A percentile compares a stretch with the other conserved stretches of the same genome.
Conservation (phyloP, 2,329 filamentous ascomycete genomes). For the Dactylellina drechsleri region DNA sequence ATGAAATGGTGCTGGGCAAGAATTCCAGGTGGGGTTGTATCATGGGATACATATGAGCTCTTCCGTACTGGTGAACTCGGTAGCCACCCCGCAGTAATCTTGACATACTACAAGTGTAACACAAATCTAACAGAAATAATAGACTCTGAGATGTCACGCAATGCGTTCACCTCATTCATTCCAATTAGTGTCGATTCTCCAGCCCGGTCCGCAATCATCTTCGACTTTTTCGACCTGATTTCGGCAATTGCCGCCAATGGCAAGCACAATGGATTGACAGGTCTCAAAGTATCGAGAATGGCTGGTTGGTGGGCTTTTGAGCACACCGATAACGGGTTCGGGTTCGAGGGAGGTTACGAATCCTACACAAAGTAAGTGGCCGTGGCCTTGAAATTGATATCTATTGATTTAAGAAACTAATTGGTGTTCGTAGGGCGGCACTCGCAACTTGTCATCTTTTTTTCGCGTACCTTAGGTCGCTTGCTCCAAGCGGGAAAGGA, state of each 20-base stretch:
- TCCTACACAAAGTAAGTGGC: slow-evolving; percentile 78
- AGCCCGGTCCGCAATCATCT: slow-evolving; percentile 85
- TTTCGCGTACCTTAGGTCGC: slow-evolving; percentile 92
- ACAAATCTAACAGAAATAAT: slow-evolving; percentile 45
- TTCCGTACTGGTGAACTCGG: slow-evolving; percentile 95
- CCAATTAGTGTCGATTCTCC: slow-evolving; percentile 90
- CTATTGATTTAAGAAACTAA: slow-evolving; percentile 14
- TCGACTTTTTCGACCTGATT: slow-evolving; percentile 94
- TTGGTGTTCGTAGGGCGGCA: slow-evolving; percentile 73
- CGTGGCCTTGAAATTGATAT: background rate
- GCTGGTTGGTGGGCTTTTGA: slow-evolving; percentile 99
- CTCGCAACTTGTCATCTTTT: slow-evolving; percentile 97
- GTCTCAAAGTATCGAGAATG: slow-evolving; percentile 91
- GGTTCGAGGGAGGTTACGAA: slow-evolving; percentile 94
- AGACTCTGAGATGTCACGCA: slow-evolving; percentile 91
- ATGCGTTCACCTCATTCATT: slow-evolving; percentile 96
- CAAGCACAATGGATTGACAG: slow-evolving; percentile 91
- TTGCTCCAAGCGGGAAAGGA: slow-evolving; percentile 78
- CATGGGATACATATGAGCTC: slow-evolving; percentile 95
- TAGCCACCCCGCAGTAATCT: slow-evolving; percentile 62
- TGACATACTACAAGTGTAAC: background rate
- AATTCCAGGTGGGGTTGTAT: slow-evolving; percentile 87
- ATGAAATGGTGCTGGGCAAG: slow-evolving; percentile 99
- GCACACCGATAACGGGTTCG: slow-evolving; percentile 83
- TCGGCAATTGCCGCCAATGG: slow-evolving; percentile 90